phyloP scores from a whole-genome alignment of 2,329 filamentous ascomycete genomes.

The Colletotrichum sansevieriae region DNA sequence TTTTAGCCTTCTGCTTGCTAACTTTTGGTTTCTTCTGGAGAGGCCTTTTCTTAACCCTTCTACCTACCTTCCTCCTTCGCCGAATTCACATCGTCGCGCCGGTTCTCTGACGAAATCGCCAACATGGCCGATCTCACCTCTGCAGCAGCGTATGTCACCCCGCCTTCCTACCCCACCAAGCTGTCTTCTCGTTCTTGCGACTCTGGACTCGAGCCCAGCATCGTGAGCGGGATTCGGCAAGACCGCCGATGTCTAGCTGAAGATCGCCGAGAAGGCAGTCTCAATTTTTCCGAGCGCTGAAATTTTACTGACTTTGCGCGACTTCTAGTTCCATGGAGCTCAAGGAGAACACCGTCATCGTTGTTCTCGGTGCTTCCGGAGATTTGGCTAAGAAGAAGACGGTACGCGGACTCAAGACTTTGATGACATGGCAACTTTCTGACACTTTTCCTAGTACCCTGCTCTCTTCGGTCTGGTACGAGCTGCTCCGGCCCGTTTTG shows the following conservation, averaged over 20 bases:
- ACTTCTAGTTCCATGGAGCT: conserved; percentile 84
- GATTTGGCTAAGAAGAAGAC: conserved; percentile 99
- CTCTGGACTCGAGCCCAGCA: conserved; percentile 17
- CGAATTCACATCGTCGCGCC: conserved; percentile 21
- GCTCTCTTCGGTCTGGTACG: conserved; percentile 97
- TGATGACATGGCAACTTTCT: conserved; percentile 42
- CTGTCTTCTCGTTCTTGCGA: conserved; percentile 23
- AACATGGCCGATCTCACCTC: conserved; percentile 44
- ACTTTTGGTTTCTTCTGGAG: conserved; percentile 36
- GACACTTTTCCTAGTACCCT: conserved; percentile 77
- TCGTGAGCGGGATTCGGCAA: conserved; percentile 2
- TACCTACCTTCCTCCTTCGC: conserved; percentile 5
- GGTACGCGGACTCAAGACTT: conserved; percentile 59
- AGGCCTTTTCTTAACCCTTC: conserved; percentile 17
- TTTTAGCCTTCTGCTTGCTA: conserved; percentile 36
- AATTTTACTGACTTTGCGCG: conserved; percentile 30
- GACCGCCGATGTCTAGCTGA: conserved; percentile 3
- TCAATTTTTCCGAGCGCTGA: background rate
- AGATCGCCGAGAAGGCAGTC: conserved; percentile 9
- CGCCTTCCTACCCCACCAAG: conserved; percentile 41
- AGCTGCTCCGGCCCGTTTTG: conserved; percentile 46
- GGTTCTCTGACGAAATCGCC: conserved; percentile 30
- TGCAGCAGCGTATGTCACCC: conserved; percentile 45
- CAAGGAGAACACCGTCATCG: conserved; percentile 97
- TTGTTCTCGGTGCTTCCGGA: conserved; percentile 96